These are phyloP conservation scores for Brassica hybrid DNA, from an alignment of 441 rosid species.

Conservation along the genomic window DNA sequence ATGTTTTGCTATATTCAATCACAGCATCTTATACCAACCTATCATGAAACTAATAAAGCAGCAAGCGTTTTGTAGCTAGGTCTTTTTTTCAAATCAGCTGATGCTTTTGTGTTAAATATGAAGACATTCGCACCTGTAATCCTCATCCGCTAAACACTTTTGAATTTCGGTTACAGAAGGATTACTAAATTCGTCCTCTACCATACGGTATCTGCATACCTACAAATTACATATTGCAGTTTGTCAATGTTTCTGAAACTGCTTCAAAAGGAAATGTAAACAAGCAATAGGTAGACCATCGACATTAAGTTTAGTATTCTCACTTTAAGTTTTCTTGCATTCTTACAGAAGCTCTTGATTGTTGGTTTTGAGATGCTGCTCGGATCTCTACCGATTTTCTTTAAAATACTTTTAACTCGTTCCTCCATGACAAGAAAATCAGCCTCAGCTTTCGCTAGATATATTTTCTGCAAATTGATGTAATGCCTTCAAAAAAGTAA, in stretches of 20 bases:
- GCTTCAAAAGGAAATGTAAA: conserved; percentile 13
- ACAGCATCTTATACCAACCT: neutral
- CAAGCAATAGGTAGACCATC: conserved; percentile 5
- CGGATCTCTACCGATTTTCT: conserved; percentile 75
- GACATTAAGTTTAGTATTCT: conserved; percentile 29
- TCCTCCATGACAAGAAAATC: conserved; percentile 74
- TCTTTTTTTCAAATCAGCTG: conserved; percentile 14
- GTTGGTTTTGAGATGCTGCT: conserved; percentile 64
- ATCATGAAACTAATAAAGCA: conserved; percentile 14
- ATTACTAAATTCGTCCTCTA: conserved; percentile 82
- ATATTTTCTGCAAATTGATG: conserved; percentile 83
- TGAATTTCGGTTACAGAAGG: conserved; percentile 71
- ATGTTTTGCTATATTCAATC: conserved; percentile 7
- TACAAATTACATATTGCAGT: conserved; percentile 40
- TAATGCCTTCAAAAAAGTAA: conserved; percentile 61
- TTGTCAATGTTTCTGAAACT: conserved; percentile 22
- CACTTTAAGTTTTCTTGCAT: conserved; percentile 87
- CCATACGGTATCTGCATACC: conserved; percentile 74
- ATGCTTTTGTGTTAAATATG: conserved; percentile 3
- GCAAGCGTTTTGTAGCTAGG: neutral
- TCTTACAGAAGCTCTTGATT: conserved; percentile 79
- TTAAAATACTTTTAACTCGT: conserved; percentile 58
- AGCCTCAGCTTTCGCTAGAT: conserved; percentile 87
- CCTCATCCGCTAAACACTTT: conserved; percentile 81
- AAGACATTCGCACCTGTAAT: conserved; percentile 65